Conservation (phyloP, 83 land plant genomes). For the Larix sibirica region DNA sequence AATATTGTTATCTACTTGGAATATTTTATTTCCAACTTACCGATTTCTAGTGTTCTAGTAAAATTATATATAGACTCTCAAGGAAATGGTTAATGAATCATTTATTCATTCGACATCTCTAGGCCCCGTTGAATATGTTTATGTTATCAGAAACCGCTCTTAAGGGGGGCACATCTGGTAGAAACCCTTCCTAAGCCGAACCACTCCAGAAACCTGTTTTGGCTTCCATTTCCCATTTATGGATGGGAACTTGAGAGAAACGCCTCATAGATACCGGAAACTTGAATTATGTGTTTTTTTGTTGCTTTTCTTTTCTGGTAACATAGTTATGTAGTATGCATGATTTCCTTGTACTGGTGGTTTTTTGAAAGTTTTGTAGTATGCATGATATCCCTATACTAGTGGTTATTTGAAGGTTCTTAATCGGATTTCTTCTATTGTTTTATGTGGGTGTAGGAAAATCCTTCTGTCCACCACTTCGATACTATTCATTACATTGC, state of each 20-base stretch:
- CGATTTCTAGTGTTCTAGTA: too few species aligned
- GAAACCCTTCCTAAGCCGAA: not conserved
- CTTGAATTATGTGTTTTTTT: not conserved
- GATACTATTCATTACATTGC: conserved; percentile 26
- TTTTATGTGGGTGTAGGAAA: conserved; percentile 30
- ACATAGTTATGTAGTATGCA: not conserved
- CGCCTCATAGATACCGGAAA: not conserved
- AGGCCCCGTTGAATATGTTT: not conserved
- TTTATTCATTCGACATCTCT: not conserved
- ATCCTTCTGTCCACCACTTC: conserved; percentile 44
- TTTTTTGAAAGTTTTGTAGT: not conserved
- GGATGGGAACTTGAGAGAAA: not conserved
- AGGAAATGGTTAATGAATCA: not conserved
- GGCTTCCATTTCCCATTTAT: not conserved
- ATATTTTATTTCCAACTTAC: too few species aligned
- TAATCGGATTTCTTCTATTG: not conserved
- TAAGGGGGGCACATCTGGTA: not conserved
- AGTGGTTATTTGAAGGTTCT: not conserved
- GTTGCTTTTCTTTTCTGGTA: not conserved
- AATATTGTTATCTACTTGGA: too few species aligned
- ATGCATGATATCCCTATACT: not conserved
- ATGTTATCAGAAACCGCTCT: not conserved
- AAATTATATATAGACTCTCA: too few species aligned
- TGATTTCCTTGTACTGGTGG: not conserved
- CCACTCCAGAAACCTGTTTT: not conserved